Conservation (phyloP, 2,329 filamentous ascomycete genomes). For the Fonsecaea monophora region DNA sequence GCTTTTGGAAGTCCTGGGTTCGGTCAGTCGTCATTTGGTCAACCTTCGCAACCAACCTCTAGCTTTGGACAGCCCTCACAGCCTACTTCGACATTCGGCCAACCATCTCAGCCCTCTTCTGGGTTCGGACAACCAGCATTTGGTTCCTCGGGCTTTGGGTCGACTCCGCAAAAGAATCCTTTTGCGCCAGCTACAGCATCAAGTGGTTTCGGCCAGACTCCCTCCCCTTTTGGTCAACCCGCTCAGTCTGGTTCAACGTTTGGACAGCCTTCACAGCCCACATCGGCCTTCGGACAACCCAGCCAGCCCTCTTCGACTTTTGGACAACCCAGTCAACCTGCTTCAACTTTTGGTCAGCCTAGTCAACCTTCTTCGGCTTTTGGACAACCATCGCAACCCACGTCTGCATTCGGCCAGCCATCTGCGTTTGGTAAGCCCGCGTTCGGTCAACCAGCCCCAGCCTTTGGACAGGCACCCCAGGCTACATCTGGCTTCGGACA, state of each 20-base stretch:
- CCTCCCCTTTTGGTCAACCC: slow-evolving; percentile 48
- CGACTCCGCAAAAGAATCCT: slow-evolving; percentile 41
- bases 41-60: slow-evolving; percentile 39
- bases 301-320: slow-evolving; percentile 29
- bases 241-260: slow-evolving; percentile 41
- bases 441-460: slow-evolving; percentile 29
- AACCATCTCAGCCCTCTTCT: slow-evolving; percentile 43
- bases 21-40: slow-evolving; percentile 44
- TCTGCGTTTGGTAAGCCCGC: slow-evolving; percentile 22
- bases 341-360: slow-evolving; percentile 36
- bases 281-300: slow-evolving; percentile 44
- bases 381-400: slow-evolving; percentile 39
- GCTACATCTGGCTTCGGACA: slow-evolving; percentile 40
- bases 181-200: slow-evolving; percentile 43
- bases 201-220: slow-evolving; percentile 31
- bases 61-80: slow-evolving; percentile 30
- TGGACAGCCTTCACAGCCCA: slow-evolving; percentile 46
- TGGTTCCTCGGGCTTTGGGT: slow-evolving; percentile 46
- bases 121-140: slow-evolving; percentile 48
- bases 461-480: slow-evolving; percentile 31
- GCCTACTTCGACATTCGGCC: slow-evolving; percentile 40
- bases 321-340: slow-evolving; percentile 27
- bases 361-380: slow-evolving; percentile 30
- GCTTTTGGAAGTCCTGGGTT: slow-evolving; percentile 21
- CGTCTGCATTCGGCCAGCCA: slow-evolving; percentile 28